Evolutionary conservation across 306 rosid species (phyloP), one percentile per base, ranked within the genome.

Genomic region (Citrullus amarus): DNA sequence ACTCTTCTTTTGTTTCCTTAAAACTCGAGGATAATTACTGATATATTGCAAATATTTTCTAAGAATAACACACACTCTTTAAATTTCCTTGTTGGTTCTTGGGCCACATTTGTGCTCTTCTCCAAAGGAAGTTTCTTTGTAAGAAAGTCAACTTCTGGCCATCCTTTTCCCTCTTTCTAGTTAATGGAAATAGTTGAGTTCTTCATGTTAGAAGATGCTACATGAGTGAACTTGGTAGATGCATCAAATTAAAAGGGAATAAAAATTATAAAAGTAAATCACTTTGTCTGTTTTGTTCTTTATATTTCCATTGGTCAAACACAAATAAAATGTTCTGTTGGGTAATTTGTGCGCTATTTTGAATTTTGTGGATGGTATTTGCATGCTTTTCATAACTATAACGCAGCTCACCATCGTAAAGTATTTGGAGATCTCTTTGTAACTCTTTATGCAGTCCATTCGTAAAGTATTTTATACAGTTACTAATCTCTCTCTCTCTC

Each of bases 381-480:
- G 77, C 15, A 48, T 50, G 59, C 28, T 72, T 50, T 43, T 70
- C 13, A 50, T 16, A 30, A 73, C 51, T 73, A 48, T 51, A 28
- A 16, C 9, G 3, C 58, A 48, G 20, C 6, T 25, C 38, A 71
- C 41, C 76, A 71, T 34, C 38, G 25, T 48, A 36, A 22, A 22
- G 22, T 46, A 25, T 58, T 71, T 71, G n/a, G 77, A 51, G 18
- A 69, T 18, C 17, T 48, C 61, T 76, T 6, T 9, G 4, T 76
- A 25, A 76, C 3, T 76, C 12, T 22, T 34, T 48, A 41, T 80
- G 60, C 61, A n/a, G 8, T 25, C 20, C 70, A 46, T 43, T 79
- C 4, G 30, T 60, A 59, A 43, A 50, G 75, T 73, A 79, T 77
- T 5, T 79, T 83, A 83, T 82, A 43, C 51, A 18, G 11, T 30